Evolutionary conservation across 169 alveolate genomes (phyloP), one percentile per base, ranked within the genome.

Genomic region (Plasmodium gonderi): DNA sequence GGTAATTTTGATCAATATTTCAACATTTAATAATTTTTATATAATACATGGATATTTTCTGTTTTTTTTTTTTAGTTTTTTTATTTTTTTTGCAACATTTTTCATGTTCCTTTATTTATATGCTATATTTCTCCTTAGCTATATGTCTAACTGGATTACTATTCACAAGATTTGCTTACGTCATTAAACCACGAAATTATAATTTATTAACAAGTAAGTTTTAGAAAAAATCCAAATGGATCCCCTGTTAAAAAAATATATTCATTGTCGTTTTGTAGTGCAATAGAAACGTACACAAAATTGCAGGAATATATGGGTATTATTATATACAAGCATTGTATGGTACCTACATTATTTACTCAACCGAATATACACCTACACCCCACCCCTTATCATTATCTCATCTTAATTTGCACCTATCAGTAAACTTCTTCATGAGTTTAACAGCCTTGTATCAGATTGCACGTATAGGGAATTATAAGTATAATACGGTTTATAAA

Each of bases 1-100:
- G 98, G 98, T 94, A 92, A 74, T 85, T 69, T 20, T 33, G n/a
- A 31, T 17, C 40, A 20, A 8, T 14, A 31, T 36, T 54, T 17
- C 23, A 23, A 20, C 31, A 31, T 78, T 4, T 26, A 12, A 20
- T 40, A 12, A 23, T 9, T 78, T 78, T 78, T 78, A 60, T 31
- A 29, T 20, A 17, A 49, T 31, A 51, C 20, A n/a, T 42, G 45
- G 26, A 6, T 12, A 76, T 23, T 23, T 38, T 31, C 23, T 44
- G 20, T 76, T 14, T 54, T 42, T 6, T 42, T 42, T 42, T 42
- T 60, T 23, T 68, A 17, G 14, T 68, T 2, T 11, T 68, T 20
- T 20, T 14, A 36, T 29, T 29, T 29, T 40, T 31, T 31, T 68
- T 68, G 14, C 4, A 26, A 54, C 33, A 9, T 20, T 17, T 17